Base-by-base conservation (phyloP, 495 filamentous ascomycete species). In the Baudoinia panamericana region DNA sequence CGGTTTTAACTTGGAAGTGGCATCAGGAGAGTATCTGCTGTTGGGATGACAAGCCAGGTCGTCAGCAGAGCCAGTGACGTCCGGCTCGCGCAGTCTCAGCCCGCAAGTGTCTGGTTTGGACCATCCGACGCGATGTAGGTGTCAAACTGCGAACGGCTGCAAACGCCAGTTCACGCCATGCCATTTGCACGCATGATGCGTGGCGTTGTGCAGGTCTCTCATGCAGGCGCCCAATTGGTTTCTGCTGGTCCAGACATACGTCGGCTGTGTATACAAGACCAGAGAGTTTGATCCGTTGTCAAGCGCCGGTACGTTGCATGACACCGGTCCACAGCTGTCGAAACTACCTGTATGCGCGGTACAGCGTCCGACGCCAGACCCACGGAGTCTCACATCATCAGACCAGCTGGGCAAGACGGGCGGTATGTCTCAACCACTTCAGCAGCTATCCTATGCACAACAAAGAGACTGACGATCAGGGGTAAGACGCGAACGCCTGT, bases 371-470 rank as follows among this genome's bases (percentile, higher is more conserved):
- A 24, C 8, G 33, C 19, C 15, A 19, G 19, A 11, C 3, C 11
- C 8, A 3, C 26, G 3, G 7, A 13, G 3, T 2, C 8, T 5
- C 5, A 5, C 9, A 23, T 37, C 15, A 22, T 4, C 12, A 18
- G 31, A 35, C 2, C 15, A 17, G n/a, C 16, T 5, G 37, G 30
- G 37, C 17, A 15, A 30, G 5, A 10, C 20, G 20, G 5, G 39
- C n/a, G 29, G 39, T 13, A 41, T 41, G 39, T 41, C 39, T 41
- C 29, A 28, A n/a, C n/a, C 27, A 21, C 15, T n/a, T 30, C 24
- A 26, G 22, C 36, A 39, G 36, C 36, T 19, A 30, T 15, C 7
- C 17, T 4, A 3, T 9, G 24, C 36, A 39, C 24, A 26, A 30
- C 36, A 39, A 30, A 19, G 36, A 30, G 11, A 34, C 4, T n/a